These are phyloP conservation scores for Tolypocladium ovalisporum DNA, from an alignment of 2,329 filamentous ascomycete genomes.

Conservation along the genomic window DNA sequence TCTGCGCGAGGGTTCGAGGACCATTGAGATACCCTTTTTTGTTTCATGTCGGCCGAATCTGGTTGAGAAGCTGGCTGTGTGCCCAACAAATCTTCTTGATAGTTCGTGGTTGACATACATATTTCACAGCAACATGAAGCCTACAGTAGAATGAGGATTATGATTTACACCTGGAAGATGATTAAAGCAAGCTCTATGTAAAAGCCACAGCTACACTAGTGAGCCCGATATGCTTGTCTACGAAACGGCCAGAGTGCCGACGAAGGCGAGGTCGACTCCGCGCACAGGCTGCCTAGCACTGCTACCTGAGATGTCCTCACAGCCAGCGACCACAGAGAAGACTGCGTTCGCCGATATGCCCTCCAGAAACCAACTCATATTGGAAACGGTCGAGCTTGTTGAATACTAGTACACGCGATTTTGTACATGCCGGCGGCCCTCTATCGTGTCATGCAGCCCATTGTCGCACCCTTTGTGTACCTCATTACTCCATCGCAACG, in stretches of 20 bases:
- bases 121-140: conserved; percentile 4
- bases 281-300: not conserved
- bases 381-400: conserved; percentile 3
- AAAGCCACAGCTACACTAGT: not conserved
- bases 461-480: not conserved
- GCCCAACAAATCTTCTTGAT: not conserved
- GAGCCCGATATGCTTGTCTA: too few species aligned
- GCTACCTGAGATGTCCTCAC: not conserved
- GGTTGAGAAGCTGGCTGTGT: too few species aligned
- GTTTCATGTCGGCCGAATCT: not conserved
- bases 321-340: not conserved
- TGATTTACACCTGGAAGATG: not conserved
- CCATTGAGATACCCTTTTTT: conserved; percentile 17
- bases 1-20: conserved; percentile 7
- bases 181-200: not conserved
- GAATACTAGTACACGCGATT: conserved; percentile 26
- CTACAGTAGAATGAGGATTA: not conserved
- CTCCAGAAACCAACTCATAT: not conserved
- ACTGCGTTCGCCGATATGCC: not conserved
- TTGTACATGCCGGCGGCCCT: conserved; percentile 26
- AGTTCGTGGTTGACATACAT: not conserved
- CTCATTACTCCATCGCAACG: conserved; percentile 74
- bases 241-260: too few species aligned
- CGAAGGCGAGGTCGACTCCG: too few species aligned
- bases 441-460: conserved; percentile 18